A percentile compares a stretch with the other conserved stretches of the same genome.
Evolutionary conservation across 805 yeast species (phyloP).

Genomic region (Lachancea dasiensis): DNA sequence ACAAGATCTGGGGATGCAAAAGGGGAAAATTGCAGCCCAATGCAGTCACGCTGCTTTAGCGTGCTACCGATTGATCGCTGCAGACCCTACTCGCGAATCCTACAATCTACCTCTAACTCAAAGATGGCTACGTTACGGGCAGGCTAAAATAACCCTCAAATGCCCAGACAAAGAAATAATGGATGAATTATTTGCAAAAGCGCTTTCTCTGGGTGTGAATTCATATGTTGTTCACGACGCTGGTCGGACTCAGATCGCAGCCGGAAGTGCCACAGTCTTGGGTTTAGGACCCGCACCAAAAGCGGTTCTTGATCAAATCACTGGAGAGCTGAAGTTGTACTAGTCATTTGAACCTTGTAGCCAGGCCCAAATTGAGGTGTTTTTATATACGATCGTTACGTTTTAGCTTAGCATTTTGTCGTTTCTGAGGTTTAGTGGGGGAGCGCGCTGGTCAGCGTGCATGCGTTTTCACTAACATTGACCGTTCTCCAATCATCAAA

Average conservation of each 20-base stretch:
- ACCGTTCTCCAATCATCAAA: constrained; percentile 15
- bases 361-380: too few species aligned
- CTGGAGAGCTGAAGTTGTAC: constrained; percentile 71
- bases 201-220: constrained; percentile 72
- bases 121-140: constrained; percentile 82
- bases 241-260: constrained; percentile 93
- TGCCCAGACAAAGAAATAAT: constrained; percentile 60
- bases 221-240: constrained; percentile 88
- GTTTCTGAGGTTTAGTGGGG: too few species aligned
- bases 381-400: constrained; percentile 1
- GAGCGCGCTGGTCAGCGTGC: too few species aligned
- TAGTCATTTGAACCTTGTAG: too few species aligned
- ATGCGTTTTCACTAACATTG: too few species aligned
- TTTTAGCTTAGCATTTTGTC: too few species aligned
- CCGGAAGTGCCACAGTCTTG: constrained; percentile 93
- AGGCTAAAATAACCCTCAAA: constrained; percentile 88
- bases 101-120: constrained; percentile 57
- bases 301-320: constrained; percentile 67
- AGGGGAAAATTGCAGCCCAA: constrained; percentile 96
- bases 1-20: constrained; percentile 83
- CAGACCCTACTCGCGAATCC: constrained; percentile 40
- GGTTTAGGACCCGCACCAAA: constrained; percentile 98
- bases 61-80: constrained; percentile 64
- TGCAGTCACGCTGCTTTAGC: constrained; percentile 97
- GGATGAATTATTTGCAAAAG: constrained; percentile 73